These are phyloP conservation scores for Conticribra weissflogii DNA, from an alignment of 108 stramenopile species.

Conservation along the genomic window DNA sequence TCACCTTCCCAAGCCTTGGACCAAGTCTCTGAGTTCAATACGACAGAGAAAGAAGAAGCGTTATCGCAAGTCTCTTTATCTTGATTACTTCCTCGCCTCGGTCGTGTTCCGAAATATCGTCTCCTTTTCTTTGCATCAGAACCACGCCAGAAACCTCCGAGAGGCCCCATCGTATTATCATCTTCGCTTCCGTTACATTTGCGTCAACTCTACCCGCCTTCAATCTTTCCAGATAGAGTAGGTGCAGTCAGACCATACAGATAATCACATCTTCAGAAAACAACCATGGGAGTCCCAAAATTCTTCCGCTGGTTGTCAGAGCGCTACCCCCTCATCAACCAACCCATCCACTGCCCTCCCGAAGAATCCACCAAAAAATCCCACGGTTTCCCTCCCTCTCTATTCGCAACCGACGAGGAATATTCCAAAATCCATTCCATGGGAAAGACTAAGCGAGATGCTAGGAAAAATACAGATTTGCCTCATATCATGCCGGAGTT, in stretches of 20 bases:
- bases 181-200: no score
- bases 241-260: background rate
- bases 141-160: no score
- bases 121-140: no score
- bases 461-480: slow-evolving; percentile 35
- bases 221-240: no score
- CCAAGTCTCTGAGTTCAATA: no score
- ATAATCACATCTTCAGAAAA: background rate
- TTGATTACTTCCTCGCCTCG: no score
- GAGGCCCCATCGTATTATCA: no score
- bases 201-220: no score
- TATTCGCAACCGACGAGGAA: slow-evolving; percentile 9
- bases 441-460: slow-evolving; percentile 6
- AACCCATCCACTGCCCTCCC: slow-evolving; percentile 81
- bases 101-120: no score
- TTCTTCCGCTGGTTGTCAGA: slow-evolving; percentile 99
- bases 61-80: no score
- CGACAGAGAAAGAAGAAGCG: no score
- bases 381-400: slow-evolving; percentile 37
- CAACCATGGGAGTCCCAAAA: slow-evolving; percentile 95
- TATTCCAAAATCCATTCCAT: background rate
- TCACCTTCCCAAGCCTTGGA: no score
- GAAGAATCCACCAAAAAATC: slow-evolving; percentile 54
- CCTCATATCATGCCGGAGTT: slow-evolving; percentile 84
- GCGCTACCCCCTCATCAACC: slow-evolving; percentile 97